Conservation (phyloP, 257 asterid genomes). For the Solanum clarkiae region DNA sequence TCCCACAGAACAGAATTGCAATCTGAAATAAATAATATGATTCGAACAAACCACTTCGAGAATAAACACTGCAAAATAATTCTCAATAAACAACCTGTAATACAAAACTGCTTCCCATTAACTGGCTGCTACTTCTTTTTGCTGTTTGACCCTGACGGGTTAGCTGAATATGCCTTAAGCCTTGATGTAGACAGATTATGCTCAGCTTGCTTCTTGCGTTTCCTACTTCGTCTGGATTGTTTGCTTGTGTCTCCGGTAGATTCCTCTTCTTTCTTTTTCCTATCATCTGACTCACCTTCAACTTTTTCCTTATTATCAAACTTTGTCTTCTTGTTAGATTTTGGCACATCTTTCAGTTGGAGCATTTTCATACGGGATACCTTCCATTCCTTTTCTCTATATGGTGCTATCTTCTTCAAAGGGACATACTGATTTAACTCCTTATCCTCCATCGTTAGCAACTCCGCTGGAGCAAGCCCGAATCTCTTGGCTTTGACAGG, state of each 20-base stretch:
- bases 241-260: conserved; percentile 11
- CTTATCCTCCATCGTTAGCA: conserved; percentile 46
- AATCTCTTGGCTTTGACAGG: conserved; percentile 43
- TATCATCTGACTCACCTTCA: conserved; percentile 5
- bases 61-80: not conserved
- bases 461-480: conserved; percentile 42
- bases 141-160: conserved; percentile 34
- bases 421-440: conserved; percentile 74
- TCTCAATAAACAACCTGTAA: not conserved
- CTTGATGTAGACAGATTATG: conserved; percentile 29
- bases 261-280: conserved; percentile 19
- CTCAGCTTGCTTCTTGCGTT: conserved; percentile 42
- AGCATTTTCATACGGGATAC: conserved; percentile 40
- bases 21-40: not conserved
- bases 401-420: conserved; percentile 68
- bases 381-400: conserved; percentile 70
- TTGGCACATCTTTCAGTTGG: conserved; percentile 14
- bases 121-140: conserved; percentile 24
- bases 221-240: conserved; percentile 32
- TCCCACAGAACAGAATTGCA: not conserved
- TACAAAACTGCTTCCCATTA: not conserved
- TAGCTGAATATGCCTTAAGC: conserved; percentile 52
- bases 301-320: conserved; percentile 4
- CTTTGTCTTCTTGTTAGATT: conserved; percentile 11
- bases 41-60: not conserved